Conservation (phyloP, 2,329 filamentous ascomycete genomes). For the Geosmithia putterillii region DNA sequence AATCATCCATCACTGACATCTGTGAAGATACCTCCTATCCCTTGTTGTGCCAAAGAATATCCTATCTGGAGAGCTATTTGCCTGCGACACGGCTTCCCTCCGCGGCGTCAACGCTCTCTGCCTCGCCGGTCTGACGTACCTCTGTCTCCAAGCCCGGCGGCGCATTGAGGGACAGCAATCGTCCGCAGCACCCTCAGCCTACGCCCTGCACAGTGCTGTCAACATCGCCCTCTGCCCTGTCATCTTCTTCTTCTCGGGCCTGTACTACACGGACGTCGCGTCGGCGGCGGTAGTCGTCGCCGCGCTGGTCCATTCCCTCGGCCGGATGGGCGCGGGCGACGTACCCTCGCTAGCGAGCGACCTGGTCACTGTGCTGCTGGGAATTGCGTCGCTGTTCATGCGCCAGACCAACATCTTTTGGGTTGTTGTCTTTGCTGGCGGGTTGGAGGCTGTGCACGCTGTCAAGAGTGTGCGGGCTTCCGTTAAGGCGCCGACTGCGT, state of each 20-base stretch:
- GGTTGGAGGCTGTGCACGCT: slow-evolving; percentile 39
- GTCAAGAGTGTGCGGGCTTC: slow-evolving; percentile 29
- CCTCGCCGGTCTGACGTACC: slow-evolving; percentile 23
- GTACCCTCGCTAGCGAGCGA: slow-evolving; percentile 24
- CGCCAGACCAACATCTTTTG: slow-evolving; percentile 97
- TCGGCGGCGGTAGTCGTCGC: slow-evolving; percentile 66
- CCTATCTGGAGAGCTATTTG: slow-evolving; percentile 5
- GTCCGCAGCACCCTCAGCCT: slow-evolving; percentile 18
- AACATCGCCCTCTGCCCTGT: slow-evolving; percentile 81
- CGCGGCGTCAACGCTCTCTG: slow-evolving; percentile 34
- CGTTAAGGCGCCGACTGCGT: not conserved
- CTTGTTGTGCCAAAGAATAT: slow-evolving; percentile 10
- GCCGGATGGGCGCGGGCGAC: slow-evolving; percentile 22
- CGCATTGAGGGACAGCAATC: slow-evolving; percentile 31
- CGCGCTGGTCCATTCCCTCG: slow-evolving; percentile 48
- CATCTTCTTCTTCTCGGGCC: slow-evolving; percentile 86
- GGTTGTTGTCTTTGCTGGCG: slow-evolving; percentile 69
- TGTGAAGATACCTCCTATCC: slow-evolving; percentile 38
- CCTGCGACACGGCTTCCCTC: slow-evolving; percentile 21
- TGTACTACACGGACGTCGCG: slow-evolving; percentile 90
- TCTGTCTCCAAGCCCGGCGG: slow-evolving; percentile 39
- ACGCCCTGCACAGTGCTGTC: slow-evolving; percentile 49
- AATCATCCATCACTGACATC: too few species aligned
- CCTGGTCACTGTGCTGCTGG: slow-evolving; percentile 37
- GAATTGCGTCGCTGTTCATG: slow-evolving; percentile 59